Conservation (phyloP, 176 grass and related monocot species). For the Zoysia japonica region DNA sequence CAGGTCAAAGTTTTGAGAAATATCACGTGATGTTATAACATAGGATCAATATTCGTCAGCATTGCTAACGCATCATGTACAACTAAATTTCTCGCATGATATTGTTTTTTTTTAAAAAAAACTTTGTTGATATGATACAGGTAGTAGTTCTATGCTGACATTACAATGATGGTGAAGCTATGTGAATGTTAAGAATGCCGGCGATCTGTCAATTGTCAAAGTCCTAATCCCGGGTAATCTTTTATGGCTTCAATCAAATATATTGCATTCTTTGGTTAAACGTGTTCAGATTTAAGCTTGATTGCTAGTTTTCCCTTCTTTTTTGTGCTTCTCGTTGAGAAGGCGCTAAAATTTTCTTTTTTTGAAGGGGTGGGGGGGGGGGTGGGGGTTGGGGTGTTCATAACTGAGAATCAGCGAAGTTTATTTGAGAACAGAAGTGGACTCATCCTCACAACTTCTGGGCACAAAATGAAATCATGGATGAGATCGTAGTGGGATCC, state of each 20-base stretch:
- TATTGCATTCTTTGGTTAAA: not conserved
- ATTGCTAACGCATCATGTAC: not conserved
- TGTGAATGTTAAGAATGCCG: not conserved
- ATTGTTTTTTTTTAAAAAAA: not conserved
- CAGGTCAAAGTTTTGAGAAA: not conserved
- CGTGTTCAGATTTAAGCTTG: not conserved
- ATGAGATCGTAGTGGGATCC: conserved; percentile 7
- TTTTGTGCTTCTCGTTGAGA: not conserved
- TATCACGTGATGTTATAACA: conserved; percentile 1
- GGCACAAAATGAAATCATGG: not conserved
- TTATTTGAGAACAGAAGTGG: not conserved
- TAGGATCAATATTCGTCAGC: conserved; percentile 6
- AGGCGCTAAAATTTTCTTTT: too few relatives aligned
- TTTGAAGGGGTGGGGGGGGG: too few relatives aligned
- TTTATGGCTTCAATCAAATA: not conserved
- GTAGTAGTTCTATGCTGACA: conserved; percentile 22
- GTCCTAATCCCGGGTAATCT: not conserved
- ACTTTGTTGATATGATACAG: not conserved
- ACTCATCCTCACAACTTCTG: not conserved
- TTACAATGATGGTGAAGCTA: not conserved
- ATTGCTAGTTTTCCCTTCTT: not conserved
- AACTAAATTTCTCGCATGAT: conserved; percentile 29
- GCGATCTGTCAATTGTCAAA: not conserved
- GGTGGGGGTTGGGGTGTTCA: too few relatives aligned
- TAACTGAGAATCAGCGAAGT: not conserved